Evolutionary conservation across 2,329 filamentous ascomycete genomes (phyloP).

Genomic region (Fusarium piperis): DNA sequence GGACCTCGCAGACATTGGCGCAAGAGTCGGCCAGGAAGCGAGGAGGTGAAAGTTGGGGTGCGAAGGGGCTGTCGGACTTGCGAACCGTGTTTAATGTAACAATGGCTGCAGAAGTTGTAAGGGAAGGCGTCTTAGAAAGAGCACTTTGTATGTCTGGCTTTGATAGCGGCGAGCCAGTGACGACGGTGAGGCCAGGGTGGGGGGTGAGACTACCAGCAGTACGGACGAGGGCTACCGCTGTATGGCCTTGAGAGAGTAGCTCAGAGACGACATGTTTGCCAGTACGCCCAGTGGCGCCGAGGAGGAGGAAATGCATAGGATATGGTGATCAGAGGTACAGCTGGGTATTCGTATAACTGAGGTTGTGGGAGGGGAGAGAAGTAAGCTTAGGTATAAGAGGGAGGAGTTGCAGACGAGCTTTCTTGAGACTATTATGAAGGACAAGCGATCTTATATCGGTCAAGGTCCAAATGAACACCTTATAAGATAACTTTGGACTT

Average conservation of each 20-base stretch:
- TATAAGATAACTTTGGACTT: background rate
- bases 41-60: constrained; percentile 50
- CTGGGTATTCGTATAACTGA: constrained; percentile 3
- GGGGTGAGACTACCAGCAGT: constrained; percentile 27
- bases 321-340: background rate
- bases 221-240: constrained; percentile 52
- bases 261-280: constrained; percentile 54
- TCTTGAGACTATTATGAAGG: background rate
- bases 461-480: background rate
- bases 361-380: background rate
- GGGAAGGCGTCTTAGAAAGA: constrained; percentile 28
- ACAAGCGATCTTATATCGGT: background rate
- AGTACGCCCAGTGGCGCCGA: constrained; percentile 56
- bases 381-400: background rate
- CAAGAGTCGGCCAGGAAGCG: constrained; percentile 51
- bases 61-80: constrained; percentile 53
- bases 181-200: constrained; percentile 43
- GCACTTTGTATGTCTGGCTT: constrained; percentile 47
- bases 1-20: constrained; percentile 46
- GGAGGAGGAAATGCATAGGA: constrained; percentile 53
- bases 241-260: constrained; percentile 50
- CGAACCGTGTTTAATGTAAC: constrained; percentile 53
- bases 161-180: constrained; percentile 49
- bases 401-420: background rate
- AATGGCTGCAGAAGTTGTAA: constrained; percentile 46